Evolutionary conservation across 2,329 filamentous ascomycete genomes (phyloP).

Genomic region (Zasmidium cellare): DNA sequence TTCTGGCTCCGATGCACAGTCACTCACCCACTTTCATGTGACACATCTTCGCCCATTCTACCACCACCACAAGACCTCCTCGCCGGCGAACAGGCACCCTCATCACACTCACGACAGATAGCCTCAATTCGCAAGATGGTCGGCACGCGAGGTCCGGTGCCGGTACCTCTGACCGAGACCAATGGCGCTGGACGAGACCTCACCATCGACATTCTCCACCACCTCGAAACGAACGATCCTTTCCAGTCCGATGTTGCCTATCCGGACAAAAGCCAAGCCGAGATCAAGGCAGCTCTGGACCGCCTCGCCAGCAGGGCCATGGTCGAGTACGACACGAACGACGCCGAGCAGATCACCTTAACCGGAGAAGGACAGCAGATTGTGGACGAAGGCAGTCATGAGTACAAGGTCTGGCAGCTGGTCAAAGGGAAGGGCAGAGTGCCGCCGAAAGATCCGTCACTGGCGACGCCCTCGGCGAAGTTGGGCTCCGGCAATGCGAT

Average conservation of each 20-base stretch:
- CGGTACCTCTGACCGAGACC: constrained; percentile 38
- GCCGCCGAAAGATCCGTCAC: constrained; percentile 51
- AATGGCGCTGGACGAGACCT: constrained; percentile 50
- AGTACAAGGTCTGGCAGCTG: constrained; percentile 53
- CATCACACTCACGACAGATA: neutral
- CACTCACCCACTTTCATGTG: neutral
- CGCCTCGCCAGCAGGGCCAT: constrained; percentile 80
- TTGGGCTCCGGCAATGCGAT: constrained; percentile 95
- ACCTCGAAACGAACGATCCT: constrained; percentile 48
- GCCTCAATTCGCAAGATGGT: constrained; percentile 12
- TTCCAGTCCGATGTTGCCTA: constrained; percentile 34
- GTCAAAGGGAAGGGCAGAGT: constrained; percentile 47
- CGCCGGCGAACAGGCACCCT: neutral
- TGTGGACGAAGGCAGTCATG: constrained; percentile 49
- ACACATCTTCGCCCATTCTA: neutral
- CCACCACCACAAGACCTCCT: neutral
- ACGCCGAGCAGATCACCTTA: constrained; percentile 73
- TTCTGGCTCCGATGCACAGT: neutral
- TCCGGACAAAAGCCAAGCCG: constrained; percentile 38
- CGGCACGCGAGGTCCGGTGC: constrained; percentile 46
- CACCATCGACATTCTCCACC: constrained; percentile 78
- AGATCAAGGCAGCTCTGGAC: constrained; percentile 84
- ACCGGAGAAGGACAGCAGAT: constrained; percentile 83
- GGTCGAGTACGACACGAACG: constrained; percentile 81
- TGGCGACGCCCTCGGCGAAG: constrained; percentile 75